Evolutionary conservation across 371 early-diverging fungal genomes (phyloP), one percentile per base, ranked within the genome.

Genomic region (Mortierella sp.): DNA sequence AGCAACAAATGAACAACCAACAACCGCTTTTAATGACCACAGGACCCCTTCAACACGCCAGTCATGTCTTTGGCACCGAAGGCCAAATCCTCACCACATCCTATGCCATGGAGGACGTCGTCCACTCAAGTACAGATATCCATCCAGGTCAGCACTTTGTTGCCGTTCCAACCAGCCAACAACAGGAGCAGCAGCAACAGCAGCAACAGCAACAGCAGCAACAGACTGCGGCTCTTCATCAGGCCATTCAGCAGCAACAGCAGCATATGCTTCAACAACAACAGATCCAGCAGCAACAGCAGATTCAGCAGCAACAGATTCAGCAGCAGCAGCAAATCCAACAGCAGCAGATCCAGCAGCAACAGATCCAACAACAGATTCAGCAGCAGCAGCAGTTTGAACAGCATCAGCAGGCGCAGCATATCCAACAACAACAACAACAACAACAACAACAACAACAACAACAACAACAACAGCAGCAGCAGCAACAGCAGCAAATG

Each of bases 61-160:
- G 59, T 50, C 81, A 81, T 71, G 76, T 77, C 57, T 80, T 48
- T 59, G 75, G 75, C 54, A 69, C 75, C 31, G 80, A 83, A 55
- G 75, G 72, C 5, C 77, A 76, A 40, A 79, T 83, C 54, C 16
- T 80, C 1, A 13, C 77, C 1, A 77, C 84, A 21, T 83, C 84
- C 6, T 83, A 57, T 53, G 77, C 77, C 26, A 83, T 83, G 84
- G 84, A 83, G 54, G 84, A 80, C 1, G 75, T 83, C 3, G 80
- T 83, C 6, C 80, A 72, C n/a, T 83, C 84, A 28, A 83, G 80
- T 69, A 80, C 84, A 14, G 84, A 80, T 21, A 21, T 77, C 31
- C 87, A 87, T 72, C 84, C 55, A 21, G 78, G 79, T 4, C 81
- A 75, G 43, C 87, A 81, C 5, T 81, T 87, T 76, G 83, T 83